Conservation (phyloP, 2,329 filamentous ascomycete species). For the Microdochium trichocladiopsis region DNA sequence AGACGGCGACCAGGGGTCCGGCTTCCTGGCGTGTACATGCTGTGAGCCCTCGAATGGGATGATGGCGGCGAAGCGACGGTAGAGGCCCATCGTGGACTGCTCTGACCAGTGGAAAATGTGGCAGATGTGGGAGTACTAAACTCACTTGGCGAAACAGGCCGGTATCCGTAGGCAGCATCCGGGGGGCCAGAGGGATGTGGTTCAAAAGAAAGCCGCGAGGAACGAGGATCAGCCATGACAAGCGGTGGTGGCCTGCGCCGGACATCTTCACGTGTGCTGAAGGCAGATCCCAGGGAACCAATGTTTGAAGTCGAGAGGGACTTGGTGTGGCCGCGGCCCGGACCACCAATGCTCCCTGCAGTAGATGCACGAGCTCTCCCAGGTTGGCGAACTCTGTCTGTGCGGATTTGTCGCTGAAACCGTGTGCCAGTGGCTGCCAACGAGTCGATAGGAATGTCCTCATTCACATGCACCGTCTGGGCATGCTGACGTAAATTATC, state of each 20-base stretch:
- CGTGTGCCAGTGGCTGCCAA: constrained; percentile 86
- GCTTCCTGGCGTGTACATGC: constrained; percentile 57
- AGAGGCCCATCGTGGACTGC: constrained; percentile 69
- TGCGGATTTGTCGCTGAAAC: constrained; percentile 87
- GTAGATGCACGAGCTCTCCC: constrained; percentile 73
- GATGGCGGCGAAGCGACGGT: constrained; percentile 66
- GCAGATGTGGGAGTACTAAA: constrained; percentile 80
- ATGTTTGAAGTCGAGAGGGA: constrained; percentile 83
- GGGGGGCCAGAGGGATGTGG: constrained; percentile 54
- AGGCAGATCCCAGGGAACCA: constrained; percentile 59
- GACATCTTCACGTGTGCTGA: constrained; percentile 57
- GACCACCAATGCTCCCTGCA: constrained; percentile 62
- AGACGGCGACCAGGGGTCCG: constrained; percentile 67
- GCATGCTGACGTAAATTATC: constrained; percentile 96
- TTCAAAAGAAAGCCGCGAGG: constrained; percentile 59
- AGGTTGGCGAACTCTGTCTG: constrained; percentile 72
- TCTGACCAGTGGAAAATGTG: constrained; percentile 69
- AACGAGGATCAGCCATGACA: constrained; percentile 70
- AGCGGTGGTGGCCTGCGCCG: constrained; percentile 73
- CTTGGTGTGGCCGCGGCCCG: constrained; percentile 76
- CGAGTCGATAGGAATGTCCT: constrained; percentile 91
- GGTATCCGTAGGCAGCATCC: constrained; percentile 59
- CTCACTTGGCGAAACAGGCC: constrained; percentile 62
- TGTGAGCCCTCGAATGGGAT: constrained; percentile 60
- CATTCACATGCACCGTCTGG: constrained; percentile 94